These are phyloP conservation scores for Hippophae tibetana DNA, from an alignment of 306 rosid species.

Conservation along the genomic window DNA sequence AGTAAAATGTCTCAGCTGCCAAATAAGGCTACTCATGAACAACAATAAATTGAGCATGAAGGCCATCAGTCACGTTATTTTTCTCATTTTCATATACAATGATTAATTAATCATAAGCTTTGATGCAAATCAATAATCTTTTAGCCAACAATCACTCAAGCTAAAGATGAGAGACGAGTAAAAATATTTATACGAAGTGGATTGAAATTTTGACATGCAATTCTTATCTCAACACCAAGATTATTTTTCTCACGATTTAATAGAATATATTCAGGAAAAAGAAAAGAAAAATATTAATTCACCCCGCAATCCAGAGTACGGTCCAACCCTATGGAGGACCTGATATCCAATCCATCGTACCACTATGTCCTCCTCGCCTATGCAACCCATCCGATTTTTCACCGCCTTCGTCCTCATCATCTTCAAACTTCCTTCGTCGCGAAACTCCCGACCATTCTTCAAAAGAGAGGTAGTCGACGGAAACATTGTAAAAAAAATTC, in stretches of 20 bases:
- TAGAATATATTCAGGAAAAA: background rate
- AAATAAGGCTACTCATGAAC: no score
- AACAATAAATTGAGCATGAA: no score
- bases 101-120: no score
- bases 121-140: no score
- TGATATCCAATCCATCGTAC: conserved; percentile 19
- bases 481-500: no score
- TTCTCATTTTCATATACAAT: no score
- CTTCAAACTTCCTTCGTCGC: background rate
- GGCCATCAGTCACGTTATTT: no score
- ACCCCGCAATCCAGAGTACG: conserved; percentile 33
- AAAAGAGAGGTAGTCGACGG: no score
- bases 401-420: background rate
- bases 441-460: conserved; percentile 9
- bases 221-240: background rate
- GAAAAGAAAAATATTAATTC: background rate
- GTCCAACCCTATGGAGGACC: conserved; percentile 25
- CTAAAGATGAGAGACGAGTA: no score
- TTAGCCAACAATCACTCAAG: no score
- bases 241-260: background rate
- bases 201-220: background rate
- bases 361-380: background rate
- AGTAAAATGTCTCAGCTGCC: no score
- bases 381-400: background rate
- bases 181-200: no score